A percentile compares a stretch with the other conserved stretches of the same genome.
phyloP scores from a whole-genome alignment of 441 rosid species.

The Adansonia madagascariensis region DNA sequence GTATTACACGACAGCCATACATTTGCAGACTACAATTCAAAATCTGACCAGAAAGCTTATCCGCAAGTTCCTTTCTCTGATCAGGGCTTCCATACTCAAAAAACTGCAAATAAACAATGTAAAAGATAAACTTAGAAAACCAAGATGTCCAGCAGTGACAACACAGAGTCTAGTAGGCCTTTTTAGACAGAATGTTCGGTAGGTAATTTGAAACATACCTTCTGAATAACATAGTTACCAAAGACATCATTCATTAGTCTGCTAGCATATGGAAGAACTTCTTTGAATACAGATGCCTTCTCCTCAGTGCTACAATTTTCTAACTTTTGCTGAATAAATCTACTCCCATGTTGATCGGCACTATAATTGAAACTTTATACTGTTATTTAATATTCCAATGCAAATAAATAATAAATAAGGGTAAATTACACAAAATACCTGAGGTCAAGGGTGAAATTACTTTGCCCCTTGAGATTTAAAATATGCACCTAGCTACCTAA shows the following conservation, averaged over 20 bases:
- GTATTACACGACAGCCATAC: constrained; percentile 89
- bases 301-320: constrained; percentile 60
- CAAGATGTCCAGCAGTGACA: background rate
- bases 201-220: constrained; percentile 42
- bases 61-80: constrained; percentile 71
- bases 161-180: background rate
- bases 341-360: constrained; percentile 81
- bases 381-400: constrained; percentile 28
- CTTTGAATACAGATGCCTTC: constrained; percentile 64
- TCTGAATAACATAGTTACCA: constrained; percentile 81
- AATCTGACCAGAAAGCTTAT: constrained; percentile 67
- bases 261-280: constrained; percentile 67
- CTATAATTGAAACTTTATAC: constrained; percentile 43
- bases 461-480: background rate
- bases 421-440: background rate
- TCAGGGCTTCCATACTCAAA: constrained; percentile 66
- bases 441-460: background rate
- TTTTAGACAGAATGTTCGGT: background rate
- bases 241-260: constrained; percentile 76
- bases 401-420: background rate
- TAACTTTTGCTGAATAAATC: constrained; percentile 81
- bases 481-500: background rate
- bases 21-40: constrained; percentile 73
- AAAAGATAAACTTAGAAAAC: constrained; percentile 21
- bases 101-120: constrained; percentile 46